phyloP scores from a whole-genome alignment of 2,329 filamentous ascomycete species.

The Cryphonectria nitschkei region DNA sequence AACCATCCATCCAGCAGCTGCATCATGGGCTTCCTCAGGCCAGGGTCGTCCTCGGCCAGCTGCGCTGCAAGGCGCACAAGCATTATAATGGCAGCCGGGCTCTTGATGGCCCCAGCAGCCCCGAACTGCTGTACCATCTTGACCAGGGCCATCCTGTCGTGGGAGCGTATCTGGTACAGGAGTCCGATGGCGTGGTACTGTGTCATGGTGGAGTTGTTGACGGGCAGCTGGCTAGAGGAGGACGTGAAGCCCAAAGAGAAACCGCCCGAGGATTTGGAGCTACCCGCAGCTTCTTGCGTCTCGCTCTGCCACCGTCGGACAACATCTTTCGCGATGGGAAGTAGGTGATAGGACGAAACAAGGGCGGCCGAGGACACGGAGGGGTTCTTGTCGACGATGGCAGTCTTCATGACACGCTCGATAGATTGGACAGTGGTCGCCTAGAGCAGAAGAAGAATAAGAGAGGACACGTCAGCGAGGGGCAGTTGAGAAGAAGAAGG shows the following conservation, averaged over 20 bases:
- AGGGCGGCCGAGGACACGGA: slow-evolving; percentile 95
- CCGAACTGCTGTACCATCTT: slow-evolving; percentile 99
- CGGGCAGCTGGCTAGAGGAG: slow-evolving; percentile 71
- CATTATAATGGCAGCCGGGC: slow-evolving; percentile 88
- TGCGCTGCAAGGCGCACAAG: slow-evolving; percentile 91
- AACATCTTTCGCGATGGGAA: slow-evolving; percentile 93
- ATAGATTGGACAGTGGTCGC: slow-evolving; percentile 96
- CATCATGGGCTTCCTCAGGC: slow-evolving; percentile 94
- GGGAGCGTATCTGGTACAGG: slow-evolving; percentile 95
- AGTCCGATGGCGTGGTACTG: slow-evolving; percentile 98
- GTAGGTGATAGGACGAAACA: slow-evolving; percentile 95
- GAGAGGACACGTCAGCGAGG: slow-evolving; percentile 32
- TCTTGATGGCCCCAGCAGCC: slow-evolving; percentile 88
- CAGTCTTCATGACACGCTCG: slow-evolving; percentile 97
- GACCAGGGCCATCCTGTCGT: slow-evolving; percentile 96
- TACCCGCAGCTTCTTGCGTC: slow-evolving; percentile 93
- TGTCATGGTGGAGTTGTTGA: slow-evolving; percentile 95
- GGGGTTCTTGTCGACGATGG: slow-evolving; percentile 98
- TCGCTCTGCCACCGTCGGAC: slow-evolving; percentile 98
- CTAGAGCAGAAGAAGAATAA: slow-evolving; percentile 45
- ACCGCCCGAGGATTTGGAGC: slow-evolving; percentile 83
- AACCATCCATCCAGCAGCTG: slow-evolving; percentile 94
- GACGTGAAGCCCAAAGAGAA: slow-evolving; percentile 93
- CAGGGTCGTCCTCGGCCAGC: slow-evolving; percentile 88
- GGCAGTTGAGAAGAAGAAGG: background rate